Percentiles rank a stretch among this genome's conserved stretches.
Evolutionary conservation across 495 filamentous ascomycete species (phyloP).

Genomic region (Parathielavia appendiculata): DNA sequence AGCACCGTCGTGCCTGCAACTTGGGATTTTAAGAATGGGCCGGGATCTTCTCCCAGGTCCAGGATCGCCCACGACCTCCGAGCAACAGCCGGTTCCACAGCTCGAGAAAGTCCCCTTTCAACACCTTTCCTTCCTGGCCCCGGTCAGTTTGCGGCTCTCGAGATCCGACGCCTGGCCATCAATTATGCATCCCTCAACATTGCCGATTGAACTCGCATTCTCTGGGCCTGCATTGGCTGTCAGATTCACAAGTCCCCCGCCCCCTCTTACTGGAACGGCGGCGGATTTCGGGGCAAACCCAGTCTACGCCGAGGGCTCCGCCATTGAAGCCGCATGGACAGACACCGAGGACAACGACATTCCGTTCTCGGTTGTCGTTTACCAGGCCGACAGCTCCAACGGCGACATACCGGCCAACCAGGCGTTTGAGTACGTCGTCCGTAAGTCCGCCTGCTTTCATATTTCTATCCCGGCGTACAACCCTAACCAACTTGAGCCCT

Average conservation of each 20-base stretch:
- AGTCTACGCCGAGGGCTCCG: background rate
- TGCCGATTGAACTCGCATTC: background rate
- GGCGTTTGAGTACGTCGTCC: background rate
- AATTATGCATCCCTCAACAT: too few species aligned
- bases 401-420: background rate
- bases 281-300: background rate
- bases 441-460: background rate
- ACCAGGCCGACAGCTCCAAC: background rate
- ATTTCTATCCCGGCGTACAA: background rate
- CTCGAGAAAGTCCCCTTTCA: too few species aligned
- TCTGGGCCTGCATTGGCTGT: background rate
- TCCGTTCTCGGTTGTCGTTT: background rate
- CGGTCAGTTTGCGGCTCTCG: too few species aligned
- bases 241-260: background rate
- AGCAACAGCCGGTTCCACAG: too few species aligned
- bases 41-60: too few species aligned
- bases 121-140: too few species aligned
- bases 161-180: too few species aligned
- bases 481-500: too few species aligned
- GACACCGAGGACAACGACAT: background rate
- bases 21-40: too few species aligned
- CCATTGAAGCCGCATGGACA: background rate
- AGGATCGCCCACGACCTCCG: too few species aligned
- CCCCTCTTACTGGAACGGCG: background rate
- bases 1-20: too few species aligned